A percentile compares a stretch with the other conserved stretches of the same genome.
Evolutionary conservation across 2,329 filamentous ascomycete species (phyloP).

Genomic region (Xylariomycetidae sp.): DNA sequence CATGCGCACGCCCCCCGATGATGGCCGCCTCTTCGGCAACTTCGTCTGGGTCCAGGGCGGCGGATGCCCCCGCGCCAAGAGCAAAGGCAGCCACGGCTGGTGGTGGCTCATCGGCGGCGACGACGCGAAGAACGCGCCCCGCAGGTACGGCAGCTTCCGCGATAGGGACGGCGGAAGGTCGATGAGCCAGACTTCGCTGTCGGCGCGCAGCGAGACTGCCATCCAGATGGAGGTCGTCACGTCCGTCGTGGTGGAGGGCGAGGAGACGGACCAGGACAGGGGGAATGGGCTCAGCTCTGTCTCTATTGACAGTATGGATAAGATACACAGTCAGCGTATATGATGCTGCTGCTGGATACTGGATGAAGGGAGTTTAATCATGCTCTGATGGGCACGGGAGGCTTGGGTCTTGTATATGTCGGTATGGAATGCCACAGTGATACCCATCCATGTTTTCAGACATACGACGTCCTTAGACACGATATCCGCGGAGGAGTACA

Average conservation of each 20-base stretch:
- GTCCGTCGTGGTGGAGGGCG: constrained; percentile 22
- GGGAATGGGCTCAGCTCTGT: too few species aligned
- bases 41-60: constrained; percentile 26
- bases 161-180: constrained; percentile 8
- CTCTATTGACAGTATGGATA: too few species aligned
- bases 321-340: too few species aligned
- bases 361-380: too few species aligned
- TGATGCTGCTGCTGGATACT: too few species aligned
- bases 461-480: too few species aligned
- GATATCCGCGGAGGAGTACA: too few species aligned
- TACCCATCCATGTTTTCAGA: too few species aligned
- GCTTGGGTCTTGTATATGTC: too few species aligned
- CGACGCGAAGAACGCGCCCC: constrained; percentile 13
- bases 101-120: constrained; percentile 13
- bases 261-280: too few species aligned
- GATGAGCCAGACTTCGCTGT: constrained; percentile 22
- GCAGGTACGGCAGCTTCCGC: constrained; percentile 4
- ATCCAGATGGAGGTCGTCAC: constrained; percentile 27
- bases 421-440: too few species aligned
- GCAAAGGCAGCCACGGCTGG: constrained; percentile 9
- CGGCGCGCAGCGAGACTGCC: constrained; percentile 11
- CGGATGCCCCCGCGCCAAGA: constrained; percentile 3
- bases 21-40: constrained; percentile 26
- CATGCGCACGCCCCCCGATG: constrained; percentile 31
- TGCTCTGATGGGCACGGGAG: too few species aligned